Evolutionary conservation across 2,329 filamentous ascomycete species (phyloP), one percentile per base, ranked within the genome.

Genomic region (Macroventuria anomochaeta): DNA sequence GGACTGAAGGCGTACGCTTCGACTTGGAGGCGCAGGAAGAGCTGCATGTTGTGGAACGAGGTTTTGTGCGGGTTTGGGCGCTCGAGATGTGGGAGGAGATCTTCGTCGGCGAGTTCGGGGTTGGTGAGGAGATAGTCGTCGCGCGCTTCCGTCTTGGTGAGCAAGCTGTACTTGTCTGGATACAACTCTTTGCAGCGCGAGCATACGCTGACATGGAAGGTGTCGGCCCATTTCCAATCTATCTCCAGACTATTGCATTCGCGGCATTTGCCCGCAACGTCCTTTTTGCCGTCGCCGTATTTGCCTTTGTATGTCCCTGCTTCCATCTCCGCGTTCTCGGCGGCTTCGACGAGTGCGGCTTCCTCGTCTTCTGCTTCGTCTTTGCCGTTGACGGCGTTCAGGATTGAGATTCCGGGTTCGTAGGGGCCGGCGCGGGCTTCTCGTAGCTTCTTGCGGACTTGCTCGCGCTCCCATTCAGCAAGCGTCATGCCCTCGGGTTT

Each of bases 21-120:
- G 2, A 99, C 90, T 71, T 99, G 95, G 56, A 86, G 96, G 0
- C 95, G 88, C 18, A 99, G 81, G 72, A 95, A 99, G 2, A 99
- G 83, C 88, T 96, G 96, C 95, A 99, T 99, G 79, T 96, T 91
- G 74, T 97, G 92, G 91, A 92, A 99, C 53, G 93, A 92, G 0
- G 89, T 87, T 73, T 97, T 97, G 77, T 97, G 95, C 0, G 95
- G 95, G 67, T 99, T 99, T 1, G 95, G 93, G 28, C 88, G 88
- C 47, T 90, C 89, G 7, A 99, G 82, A 72, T 96, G 93, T 0
- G 93, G 93, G 0, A 99, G 81, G 1, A 99, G 80, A 13, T 93
- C 89, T 52, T 86, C 84, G 68, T 99, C 95, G 65, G 89, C 88
- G n/a, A 99, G 83, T 74, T 99, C 95, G 29, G 93, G 90, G 68